phyloP scores from a whole-genome alignment of 2,329 filamentous ascomycete species.

The Colletotrichum cereale region DNA sequence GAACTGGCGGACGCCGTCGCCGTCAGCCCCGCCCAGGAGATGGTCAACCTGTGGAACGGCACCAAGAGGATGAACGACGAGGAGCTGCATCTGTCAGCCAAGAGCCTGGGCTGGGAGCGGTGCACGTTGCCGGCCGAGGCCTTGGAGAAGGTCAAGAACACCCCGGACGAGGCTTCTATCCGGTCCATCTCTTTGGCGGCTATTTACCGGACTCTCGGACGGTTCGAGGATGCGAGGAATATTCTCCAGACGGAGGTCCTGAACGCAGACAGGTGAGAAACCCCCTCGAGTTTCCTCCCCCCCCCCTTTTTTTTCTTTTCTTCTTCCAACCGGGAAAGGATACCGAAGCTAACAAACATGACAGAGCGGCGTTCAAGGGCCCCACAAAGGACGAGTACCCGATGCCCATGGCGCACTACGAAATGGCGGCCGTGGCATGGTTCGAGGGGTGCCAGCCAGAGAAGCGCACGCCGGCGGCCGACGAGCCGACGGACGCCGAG shows the following conservation, averaged over 20 bases:
- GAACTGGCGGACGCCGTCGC: conserved; percentile 85
- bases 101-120: conserved; percentile 74
- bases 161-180: conserved; percentile 73
- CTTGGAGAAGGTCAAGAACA: conserved; percentile 61
- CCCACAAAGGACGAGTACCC: conserved; percentile 76
- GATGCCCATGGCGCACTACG: conserved; percentile 83
- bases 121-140: conserved; percentile 62
- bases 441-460: conserved; percentile 67
- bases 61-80: conserved; percentile 80
- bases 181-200: conserved; percentile 75
- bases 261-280: conserved; percentile 69
- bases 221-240: conserved; percentile 73
- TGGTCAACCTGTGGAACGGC: conserved; percentile 95
- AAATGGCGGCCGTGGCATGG: conserved; percentile 88
- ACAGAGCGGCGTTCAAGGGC: conserved; percentile 68
- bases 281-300: no score
- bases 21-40: conserved; percentile 85
- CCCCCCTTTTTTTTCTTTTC: not conserved
- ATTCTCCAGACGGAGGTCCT: conserved; percentile 76
- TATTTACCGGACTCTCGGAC: conserved; percentile 73
- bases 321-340: not conserved
- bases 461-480: conserved; percentile 41
- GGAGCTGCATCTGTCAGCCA: conserved; percentile 74
- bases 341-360: not conserved
- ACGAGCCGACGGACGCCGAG: conserved; percentile 49